Conservation (phyloP, 352 stramenopile species). For the Blastocystis sp. region DNA sequence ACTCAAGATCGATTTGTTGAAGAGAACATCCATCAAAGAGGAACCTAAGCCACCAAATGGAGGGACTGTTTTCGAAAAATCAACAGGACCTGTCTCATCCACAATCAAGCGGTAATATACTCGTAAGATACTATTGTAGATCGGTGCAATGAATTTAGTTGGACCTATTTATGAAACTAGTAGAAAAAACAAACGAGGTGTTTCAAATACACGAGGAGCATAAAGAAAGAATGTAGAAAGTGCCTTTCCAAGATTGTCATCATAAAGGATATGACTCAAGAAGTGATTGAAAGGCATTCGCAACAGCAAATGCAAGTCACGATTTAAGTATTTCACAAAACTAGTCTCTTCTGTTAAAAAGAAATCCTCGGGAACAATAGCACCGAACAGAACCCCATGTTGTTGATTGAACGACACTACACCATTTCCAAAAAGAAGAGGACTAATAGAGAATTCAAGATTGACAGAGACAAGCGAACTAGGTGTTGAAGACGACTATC, state of each 20-base stretch:
- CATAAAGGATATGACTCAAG: conserved; percentile 43
- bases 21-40: conserved; percentile 7
- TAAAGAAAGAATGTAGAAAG: conserved; percentile 55
- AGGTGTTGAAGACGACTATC: neutral
- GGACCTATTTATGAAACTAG: neutral
- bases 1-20: neutral
- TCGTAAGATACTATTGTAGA: conserved; percentile 22
- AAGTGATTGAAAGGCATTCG: conserved; percentile 60
- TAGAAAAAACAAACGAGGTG: neutral
- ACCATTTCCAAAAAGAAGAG: conserved; percentile 45
- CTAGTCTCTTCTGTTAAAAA: conserved; percentile 11
- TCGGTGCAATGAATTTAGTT: neutral
- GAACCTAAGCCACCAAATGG: conserved; percentile 26
- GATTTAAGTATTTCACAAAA: conserved; percentile 54
- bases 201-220: conserved; percentile 34
- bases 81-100: neutral
- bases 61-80: conserved; percentile 42
- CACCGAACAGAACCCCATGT: conserved; percentile 26
- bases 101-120: conserved; percentile 40
- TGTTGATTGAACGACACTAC: conserved; percentile 44
- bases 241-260: conserved; percentile 2
- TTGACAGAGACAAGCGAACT: neutral
- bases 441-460: conserved; percentile 24
- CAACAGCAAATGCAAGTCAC: conserved; percentile 35
- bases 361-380: conserved; percentile 53